A percentile compares a stretch with the other conserved stretches of the same genome.
These are phyloP conservation scores for Globisporangium paroecandrum DNA, from an alignment of 352 stramenopile species.

Conservation along the genomic window DNA sequence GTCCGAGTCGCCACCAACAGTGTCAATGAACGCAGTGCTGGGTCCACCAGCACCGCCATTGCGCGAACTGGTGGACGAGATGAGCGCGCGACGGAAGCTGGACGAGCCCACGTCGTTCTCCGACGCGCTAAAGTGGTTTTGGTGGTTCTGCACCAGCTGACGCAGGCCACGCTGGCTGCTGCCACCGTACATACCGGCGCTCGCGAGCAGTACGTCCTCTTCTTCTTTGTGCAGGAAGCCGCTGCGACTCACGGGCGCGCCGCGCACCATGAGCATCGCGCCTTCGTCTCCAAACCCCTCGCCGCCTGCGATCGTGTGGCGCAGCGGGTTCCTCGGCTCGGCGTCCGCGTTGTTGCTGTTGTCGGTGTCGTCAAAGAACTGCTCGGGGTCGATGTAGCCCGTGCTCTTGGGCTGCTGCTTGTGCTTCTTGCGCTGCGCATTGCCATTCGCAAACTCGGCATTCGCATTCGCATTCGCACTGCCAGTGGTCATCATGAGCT, in stretches of 20 bases:
- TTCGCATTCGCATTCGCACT: no score
- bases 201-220: slow-evolving; percentile 70
- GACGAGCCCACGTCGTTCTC: slow-evolving; percentile 43
- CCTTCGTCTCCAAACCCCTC: slow-evolving; percentile 41
- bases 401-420: slow-evolving; percentile 14
- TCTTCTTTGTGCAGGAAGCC: slow-evolving; percentile 60
- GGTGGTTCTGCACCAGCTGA: slow-evolving; percentile 73
- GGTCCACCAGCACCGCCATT: slow-evolving; percentile 5
- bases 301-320: slow-evolving; percentile 25
- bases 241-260: slow-evolving; percentile 53
- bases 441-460: not conserved
- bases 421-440: slow-evolving; percentile 3
- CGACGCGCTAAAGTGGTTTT: slow-evolving; percentile 55
- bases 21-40: not conserved
- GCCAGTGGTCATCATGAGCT: slow-evolving; percentile 10
- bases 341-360: slow-evolving; percentile 11
- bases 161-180: slow-evolving; percentile 65
- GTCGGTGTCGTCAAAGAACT: slow-evolving; percentile 1
- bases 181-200: slow-evolving; percentile 63
- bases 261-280: slow-evolving; percentile 33
- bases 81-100: slow-evolving; percentile 24
- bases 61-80: slow-evolving; percentile 26
- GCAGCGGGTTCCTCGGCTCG: slow-evolving; percentile 22
- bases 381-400: not conserved
- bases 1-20: slow-evolving; percentile 15